Conservation (phyloP, 192 early-diverging fungal genomes). For the Podila horticola region DNA sequence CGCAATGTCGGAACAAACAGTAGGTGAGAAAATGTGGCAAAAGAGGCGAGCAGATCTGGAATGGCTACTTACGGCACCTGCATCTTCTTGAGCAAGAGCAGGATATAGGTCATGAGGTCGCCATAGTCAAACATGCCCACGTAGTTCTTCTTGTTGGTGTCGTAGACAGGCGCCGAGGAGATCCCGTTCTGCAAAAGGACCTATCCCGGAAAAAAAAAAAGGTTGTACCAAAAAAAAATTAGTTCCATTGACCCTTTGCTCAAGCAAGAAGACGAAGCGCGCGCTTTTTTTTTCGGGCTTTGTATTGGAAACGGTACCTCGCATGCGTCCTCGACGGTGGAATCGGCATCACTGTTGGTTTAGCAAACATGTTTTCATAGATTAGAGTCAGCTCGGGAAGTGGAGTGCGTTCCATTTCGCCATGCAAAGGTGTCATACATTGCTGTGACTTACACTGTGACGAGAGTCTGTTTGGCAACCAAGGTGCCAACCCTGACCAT, state of each 20-base stretch:
- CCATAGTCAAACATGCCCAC: slow-evolving; percentile 91
- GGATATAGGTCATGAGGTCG: slow-evolving; percentile 81
- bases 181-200: slow-evolving; percentile 77
- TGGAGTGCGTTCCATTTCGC: neutral
- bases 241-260: neutral
- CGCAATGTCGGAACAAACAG: neutral
- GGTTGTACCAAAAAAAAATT: neutral
- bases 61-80: slow-evolving; percentile 34
- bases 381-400: neutral
- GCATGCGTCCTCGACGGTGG: slow-evolving; percentile 77
- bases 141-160: slow-evolving; percentile 62
- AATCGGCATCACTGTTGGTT: slow-evolving; percentile 57
- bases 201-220: slow-evolving; percentile 13
- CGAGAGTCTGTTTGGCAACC: slow-evolving; percentile 69
- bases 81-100: slow-evolving; percentile 71
- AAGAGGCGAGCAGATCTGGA: neutral
- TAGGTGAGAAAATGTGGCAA: neutral
- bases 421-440: neutral
- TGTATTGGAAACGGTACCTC: slow-evolving; percentile 33
- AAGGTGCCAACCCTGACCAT: slow-evolving; percentile 66
- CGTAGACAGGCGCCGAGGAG: slow-evolving; percentile 85
- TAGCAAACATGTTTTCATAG: neutral
- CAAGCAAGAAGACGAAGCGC: no score
- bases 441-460: slow-evolving; percentile 64
- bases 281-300: slow-evolving; percentile 1